A percentile compares a stretch with the other conserved stretches of the same genome.
Conservation (phyloP, 805 yeast species). For the Zygoascus tannicola region DNA sequence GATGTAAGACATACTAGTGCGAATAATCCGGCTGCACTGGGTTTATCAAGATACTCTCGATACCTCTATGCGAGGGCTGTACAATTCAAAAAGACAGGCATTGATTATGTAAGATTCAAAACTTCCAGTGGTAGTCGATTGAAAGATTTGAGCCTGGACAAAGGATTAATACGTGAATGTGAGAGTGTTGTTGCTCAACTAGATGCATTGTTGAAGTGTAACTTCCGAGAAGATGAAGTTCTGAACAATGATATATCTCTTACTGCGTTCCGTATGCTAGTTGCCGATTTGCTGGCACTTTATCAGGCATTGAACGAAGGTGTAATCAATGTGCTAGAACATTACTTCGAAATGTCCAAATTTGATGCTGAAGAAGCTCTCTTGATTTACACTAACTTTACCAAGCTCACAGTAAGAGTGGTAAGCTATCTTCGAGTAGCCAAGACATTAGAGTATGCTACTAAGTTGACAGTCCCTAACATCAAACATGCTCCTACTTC, state of each 20-base stretch:
- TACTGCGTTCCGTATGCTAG: slow-evolving; percentile 78
- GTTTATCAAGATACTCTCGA: slow-evolving; percentile 54
- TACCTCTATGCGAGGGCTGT: slow-evolving; percentile 61
- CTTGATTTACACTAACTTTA: slow-evolving; percentile 74
- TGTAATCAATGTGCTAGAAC: slow-evolving; percentile 85
- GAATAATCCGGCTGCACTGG: slow-evolving; percentile 27
- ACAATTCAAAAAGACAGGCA: slow-evolving; percentile 42
- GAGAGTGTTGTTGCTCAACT: slow-evolving; percentile 82
- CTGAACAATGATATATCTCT: slow-evolving; percentile 67
- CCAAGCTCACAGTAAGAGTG: slow-evolving; percentile 76
- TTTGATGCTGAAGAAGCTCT: slow-evolving; percentile 81
- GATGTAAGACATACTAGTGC: slow-evolving; percentile 28
- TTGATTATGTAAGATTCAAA: slow-evolving; percentile 66
- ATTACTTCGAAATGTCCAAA: slow-evolving; percentile 86
- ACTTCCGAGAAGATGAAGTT: slow-evolving; percentile 61
- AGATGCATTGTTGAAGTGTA: slow-evolving; percentile 61
- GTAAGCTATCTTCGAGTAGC: slow-evolving; percentile 84
- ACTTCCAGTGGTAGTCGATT: slow-evolving; percentile 46
- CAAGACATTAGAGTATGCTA: slow-evolving; percentile 74
- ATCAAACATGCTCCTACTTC: slow-evolving; percentile 97
- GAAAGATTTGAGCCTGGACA: slow-evolving; percentile 55
- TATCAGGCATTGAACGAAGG: slow-evolving; percentile 94
- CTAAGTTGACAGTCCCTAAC: slow-evolving; percentile 88
- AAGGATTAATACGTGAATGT: slow-evolving; percentile 74
- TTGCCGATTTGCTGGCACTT: slow-evolving; percentile 77